Conservation (phyloP, 2,329 filamentous ascomycete species). For the Didymella pinodella region DNA sequence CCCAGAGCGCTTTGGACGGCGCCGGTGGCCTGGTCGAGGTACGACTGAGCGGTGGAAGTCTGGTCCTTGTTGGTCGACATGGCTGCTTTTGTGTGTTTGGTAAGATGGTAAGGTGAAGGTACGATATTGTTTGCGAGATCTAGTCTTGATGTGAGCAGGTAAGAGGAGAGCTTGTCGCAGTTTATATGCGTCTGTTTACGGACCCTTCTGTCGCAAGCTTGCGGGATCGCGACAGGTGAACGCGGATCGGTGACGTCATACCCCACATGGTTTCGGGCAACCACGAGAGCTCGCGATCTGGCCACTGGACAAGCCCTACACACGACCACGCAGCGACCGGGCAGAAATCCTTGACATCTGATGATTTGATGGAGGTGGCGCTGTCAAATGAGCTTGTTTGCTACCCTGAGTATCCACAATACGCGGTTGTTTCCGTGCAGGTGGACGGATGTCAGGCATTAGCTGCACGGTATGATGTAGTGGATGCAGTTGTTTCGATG, state of each 20-base stretch:
- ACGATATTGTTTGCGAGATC: not conserved
- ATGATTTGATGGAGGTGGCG: constrained; percentile 19
- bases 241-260: constrained; percentile 10
- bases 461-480: constrained; percentile 13
- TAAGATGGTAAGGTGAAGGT: not conserved
- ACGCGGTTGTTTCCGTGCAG: constrained; percentile 5
- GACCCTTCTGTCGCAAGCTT: constrained; percentile 1
- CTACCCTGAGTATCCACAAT: not conserved
- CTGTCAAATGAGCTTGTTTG: constrained; percentile 15
- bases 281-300: constrained; percentile 11
- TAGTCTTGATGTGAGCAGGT: not conserved
- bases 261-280: constrained; percentile 7
- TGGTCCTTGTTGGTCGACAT: constrained; percentile 61
- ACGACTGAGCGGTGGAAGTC: constrained; percentile 79
- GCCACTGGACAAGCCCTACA: constrained; percentile 2
- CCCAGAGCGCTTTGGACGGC: constrained; percentile 76
- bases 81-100: constrained; percentile 45
- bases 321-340: constrained; percentile 5
- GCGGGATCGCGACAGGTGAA: constrained; percentile 12
- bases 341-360: constrained; percentile 3
- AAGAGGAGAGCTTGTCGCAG: not conserved
- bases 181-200: constrained; percentile 17
- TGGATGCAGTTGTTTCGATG: not conserved
- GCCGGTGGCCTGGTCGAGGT: constrained; percentile 70
- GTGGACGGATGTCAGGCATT: not conserved